A percentile compares a stretch with the other conserved stretches of the same genome.
Evolutionary conservation across 1,139 yeast genomes (phyloP).

Genomic region (Suhomyces ambrosiae): DNA sequence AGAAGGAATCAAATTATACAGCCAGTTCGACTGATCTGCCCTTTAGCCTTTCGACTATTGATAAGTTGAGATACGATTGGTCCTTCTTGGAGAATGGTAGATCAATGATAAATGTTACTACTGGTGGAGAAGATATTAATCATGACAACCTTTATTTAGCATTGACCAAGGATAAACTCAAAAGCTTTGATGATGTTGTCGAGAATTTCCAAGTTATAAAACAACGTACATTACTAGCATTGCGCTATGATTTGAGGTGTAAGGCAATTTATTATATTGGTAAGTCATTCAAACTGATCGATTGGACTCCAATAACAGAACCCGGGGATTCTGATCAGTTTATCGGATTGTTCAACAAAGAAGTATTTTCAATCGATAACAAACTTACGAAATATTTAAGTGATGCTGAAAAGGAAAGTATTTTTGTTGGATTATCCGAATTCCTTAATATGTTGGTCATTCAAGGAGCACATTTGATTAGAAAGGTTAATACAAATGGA

Average conservation of each 20-base stretch:
- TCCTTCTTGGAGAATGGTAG: constrained; percentile 54
- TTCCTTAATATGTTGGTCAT: constrained; percentile 61
- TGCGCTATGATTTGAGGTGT: constrained; percentile 68
- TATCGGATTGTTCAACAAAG: constrained; percentile 61
- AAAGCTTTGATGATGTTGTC: constrained; percentile 52
- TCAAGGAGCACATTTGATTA: constrained; percentile 58
- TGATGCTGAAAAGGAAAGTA: constrained; percentile 31
- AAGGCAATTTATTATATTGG: constrained; percentile 64
- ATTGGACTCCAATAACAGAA: constrained; percentile 51
- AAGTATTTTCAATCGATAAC: constrained; percentile 54
- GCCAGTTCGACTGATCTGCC: constrained; percentile 27
- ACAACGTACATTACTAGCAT: constrained; percentile 51
- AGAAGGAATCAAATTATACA: constrained; percentile 43
- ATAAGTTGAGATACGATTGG: constrained; percentile 57
- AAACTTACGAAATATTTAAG: constrained; percentile 33
- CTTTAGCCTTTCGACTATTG: constrained; percentile 36
- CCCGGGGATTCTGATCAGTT: constrained; percentile 67
- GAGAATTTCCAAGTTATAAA: constrained; percentile 48
- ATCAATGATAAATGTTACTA: constrained; percentile 25
- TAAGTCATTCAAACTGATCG: constrained; percentile 41
- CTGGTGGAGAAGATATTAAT: constrained; percentile 22
- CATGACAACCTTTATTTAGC: constrained; percentile 38
- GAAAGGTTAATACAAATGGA: constrained; percentile 64
- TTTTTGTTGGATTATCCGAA: constrained; percentile 56
- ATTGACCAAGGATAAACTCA: constrained; percentile 38